These are phyloP conservation scores for Cryphonectria naterciae DNA, from an alignment of 2,329 filamentous ascomycete species.

Conservation along the genomic window DNA sequence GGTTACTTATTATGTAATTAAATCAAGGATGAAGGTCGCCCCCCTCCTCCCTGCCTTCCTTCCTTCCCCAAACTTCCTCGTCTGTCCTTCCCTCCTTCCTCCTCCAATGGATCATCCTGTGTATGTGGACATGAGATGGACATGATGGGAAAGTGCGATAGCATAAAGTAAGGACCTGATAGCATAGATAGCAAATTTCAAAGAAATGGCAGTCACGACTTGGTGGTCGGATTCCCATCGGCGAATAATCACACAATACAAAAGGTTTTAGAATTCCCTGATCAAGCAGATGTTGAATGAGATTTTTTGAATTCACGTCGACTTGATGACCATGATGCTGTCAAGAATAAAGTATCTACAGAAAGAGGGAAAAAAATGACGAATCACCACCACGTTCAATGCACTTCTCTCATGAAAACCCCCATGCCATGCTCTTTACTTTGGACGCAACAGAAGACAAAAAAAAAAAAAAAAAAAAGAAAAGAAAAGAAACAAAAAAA, in stretches of 20 bases:
- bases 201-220: neutral
- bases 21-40: neutral
- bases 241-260: neutral
- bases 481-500: neutral
- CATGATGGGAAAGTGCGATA: neutral
- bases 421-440: constrained; percentile 1
- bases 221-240: no score
- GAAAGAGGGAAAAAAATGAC: neutral
- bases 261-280: neutral
- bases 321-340: neutral
- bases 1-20: neutral
- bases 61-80: neutral
- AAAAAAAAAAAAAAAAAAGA: neutral
- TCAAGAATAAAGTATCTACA: neutral
- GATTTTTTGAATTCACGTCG: neutral
- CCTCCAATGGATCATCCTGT: neutral
- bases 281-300: neutral
- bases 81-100: neutral
- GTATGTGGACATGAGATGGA: neutral
- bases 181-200: constrained; percentile 3
- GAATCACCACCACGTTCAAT: constrained; percentile 8
- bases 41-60: neutral
- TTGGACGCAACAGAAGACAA: neutral
- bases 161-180: neutral
- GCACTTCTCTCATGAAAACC: constrained; percentile 12